Base-by-base conservation (phyloP, 305 asterid genomes). In the Plantago coronopus region DNA sequence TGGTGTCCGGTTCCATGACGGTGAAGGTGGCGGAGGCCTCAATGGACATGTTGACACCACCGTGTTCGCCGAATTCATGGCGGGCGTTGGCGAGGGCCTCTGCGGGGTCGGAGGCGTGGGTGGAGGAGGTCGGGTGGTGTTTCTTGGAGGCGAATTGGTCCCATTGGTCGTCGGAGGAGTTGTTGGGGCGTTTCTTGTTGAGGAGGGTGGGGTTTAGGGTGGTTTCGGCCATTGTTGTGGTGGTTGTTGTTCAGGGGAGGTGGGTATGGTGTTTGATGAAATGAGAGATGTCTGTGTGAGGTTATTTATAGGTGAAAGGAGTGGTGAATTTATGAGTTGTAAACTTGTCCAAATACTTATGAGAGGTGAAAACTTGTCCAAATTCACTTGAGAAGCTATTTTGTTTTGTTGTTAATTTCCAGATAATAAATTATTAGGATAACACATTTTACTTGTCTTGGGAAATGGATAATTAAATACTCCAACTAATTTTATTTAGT, bases 21-120 rank as follows among this genome's bases (percentile, higher is more conserved):
- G 98, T 91, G 79, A 91, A 91, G 64, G 98, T 91, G 61, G 95
- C 98, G 46, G 98, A 91, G 13, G 97, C 97, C 70, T 91, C 98
- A 65, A 91, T 91, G 37, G 98, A 91, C 98, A 91, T 89, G 86
- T 89, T 89, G 1, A 89, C 98, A 19, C 98, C 98, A 31, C 98
- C 98, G 58, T 91, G 97, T 78, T 91, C 98, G 61, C 98, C 97
- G 75, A 89, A 86, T 59, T 86, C 97, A 80, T 91, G 98, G 59
- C 97, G 98, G n/a, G 86, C 87, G 16, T 69, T 78, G 71, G 97
- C 87, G 54, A 91, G 75, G 10, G 94, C 90, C 61, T 81, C 86
- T 18, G 89, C 94, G 0, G 97, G 98, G 25, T 91, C 97, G 17
- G 79, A 89, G 48, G 73, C 69, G 38, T 59, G 54, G 34, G 54